Evolutionary conservation across 2,329 filamentous ascomycete genomes (phyloP).

Genomic region (Sarocladium brachiariae): DNA sequence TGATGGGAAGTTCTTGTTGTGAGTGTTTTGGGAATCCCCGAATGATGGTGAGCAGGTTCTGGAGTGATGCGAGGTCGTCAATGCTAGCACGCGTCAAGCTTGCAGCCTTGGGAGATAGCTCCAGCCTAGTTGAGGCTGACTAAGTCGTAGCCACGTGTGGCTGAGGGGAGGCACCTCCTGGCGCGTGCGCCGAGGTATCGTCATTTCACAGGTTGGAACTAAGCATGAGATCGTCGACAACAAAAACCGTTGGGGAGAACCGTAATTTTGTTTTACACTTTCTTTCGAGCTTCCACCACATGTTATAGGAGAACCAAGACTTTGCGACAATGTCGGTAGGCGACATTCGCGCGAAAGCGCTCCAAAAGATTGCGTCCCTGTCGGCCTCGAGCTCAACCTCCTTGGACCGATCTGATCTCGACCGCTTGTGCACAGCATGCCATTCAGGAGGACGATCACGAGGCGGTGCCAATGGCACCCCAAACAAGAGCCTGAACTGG

Average conservation of each 20-base stretch:
- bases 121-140: slow-evolving; percentile 26
- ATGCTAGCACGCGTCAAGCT: slow-evolving; percentile 35
- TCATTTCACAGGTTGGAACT: slow-evolving; percentile 14
- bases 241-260: not conserved
- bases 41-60: slow-evolving; percentile 11
- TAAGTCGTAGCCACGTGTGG: slow-evolving; percentile 23
- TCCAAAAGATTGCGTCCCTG: slow-evolving; percentile 59
- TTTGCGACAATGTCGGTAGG: slow-evolving; percentile 30
- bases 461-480: slow-evolving; percentile 42
- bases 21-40: too few relatives aligned
- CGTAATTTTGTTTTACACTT: not conserved
- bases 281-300: slow-evolving; percentile 18
- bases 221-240: not conserved
- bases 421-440: slow-evolving; percentile 53
- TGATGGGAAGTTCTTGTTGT: too few relatives aligned
- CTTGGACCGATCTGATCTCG: slow-evolving; percentile 57
- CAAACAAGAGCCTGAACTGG: slow-evolving; percentile 12
- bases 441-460: slow-evolving; percentile 37
- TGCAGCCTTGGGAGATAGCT: slow-evolving; percentile 47
- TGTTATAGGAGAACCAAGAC: not conserved
- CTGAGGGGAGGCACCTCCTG: slow-evolving; percentile 18
- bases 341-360: slow-evolving; percentile 54
- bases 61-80: slow-evolving; percentile 20
- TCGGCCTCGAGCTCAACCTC: slow-evolving; percentile 49
- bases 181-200: slow-evolving; percentile 12